Conservation (phyloP, 495 filamentous ascomycete species). For the Schizothecium vesticola region DNA sequence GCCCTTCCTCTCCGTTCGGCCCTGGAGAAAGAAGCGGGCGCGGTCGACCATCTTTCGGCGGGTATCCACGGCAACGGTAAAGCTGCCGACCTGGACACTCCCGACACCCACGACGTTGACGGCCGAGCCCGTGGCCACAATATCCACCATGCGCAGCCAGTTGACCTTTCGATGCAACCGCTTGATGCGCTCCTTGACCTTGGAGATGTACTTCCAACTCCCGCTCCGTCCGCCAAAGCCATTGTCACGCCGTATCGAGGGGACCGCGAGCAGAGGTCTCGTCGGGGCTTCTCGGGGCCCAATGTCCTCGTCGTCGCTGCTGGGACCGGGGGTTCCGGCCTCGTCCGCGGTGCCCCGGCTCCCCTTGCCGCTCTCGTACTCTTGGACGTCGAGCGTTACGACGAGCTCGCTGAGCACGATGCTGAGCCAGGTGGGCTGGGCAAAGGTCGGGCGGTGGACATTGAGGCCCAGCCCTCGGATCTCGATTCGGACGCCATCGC, state of each 20-base stretch:
- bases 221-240: constrained; percentile 50
- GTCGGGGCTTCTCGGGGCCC: constrained; percentile 15
- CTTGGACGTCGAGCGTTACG: constrained; percentile 71
- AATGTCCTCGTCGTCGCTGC: constrained; percentile 19
- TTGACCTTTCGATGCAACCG: constrained; percentile 77
- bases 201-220: constrained; percentile 71
- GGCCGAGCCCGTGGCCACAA: constrained; percentile 76
- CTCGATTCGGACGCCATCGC: constrained; percentile 82
- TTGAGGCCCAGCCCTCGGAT: constrained; percentile 82
- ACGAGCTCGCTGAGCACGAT: constrained; percentile 77
- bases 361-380: constrained; percentile 46
- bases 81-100: constrained; percentile 72
- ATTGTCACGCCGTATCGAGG: constrained; percentile 18
- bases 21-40: constrained; percentile 81
- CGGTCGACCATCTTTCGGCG: constrained; percentile 85
- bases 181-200: constrained; percentile 78
- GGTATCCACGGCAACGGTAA: constrained; percentile 85
- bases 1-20: constrained; percentile 58
- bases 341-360: constrained; percentile 22
- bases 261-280: constrained; percentile 19
- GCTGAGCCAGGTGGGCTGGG: constrained; percentile 95
- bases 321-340: constrained; percentile 2
- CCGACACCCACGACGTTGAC: constrained; percentile 74
- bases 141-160: constrained; percentile 85
- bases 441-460: constrained; percentile 88